Evolutionary conservation across 495 filamentous ascomycete species (phyloP).

Genomic region (Podospora fimiseda): DNA sequence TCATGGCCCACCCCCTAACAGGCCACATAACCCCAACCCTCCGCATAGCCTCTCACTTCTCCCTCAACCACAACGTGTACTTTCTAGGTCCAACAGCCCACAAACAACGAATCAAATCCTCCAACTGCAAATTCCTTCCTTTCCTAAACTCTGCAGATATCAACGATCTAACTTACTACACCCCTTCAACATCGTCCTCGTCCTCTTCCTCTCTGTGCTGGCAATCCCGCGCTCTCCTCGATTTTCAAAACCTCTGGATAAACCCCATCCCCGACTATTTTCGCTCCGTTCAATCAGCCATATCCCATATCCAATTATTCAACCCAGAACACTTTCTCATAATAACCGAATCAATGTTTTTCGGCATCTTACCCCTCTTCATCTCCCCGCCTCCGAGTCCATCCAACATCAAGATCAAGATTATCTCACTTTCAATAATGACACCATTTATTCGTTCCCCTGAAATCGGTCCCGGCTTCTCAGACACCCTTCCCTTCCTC

Average conservation of each 20-base stretch:
- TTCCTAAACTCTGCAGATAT: constrained; percentile 25
- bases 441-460: constrained; percentile 18
- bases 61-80: constrained; percentile 21
- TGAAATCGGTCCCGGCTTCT: background rate
- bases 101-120: constrained; percentile 19
- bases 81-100: constrained; percentile 29
- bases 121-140: constrained; percentile 26
- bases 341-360: constrained; percentile 25
- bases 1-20: constrained; percentile 24
- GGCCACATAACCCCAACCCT: constrained; percentile 28
- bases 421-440: constrained; percentile 19
- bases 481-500: background rate
- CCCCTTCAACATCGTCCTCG: background rate
- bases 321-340: constrained; percentile 12
- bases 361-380: constrained; percentile 21
- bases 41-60: constrained; percentile 25
- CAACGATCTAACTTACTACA: constrained; percentile 24
- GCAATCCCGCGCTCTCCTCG: constrained; percentile 17
- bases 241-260: constrained; percentile 19
- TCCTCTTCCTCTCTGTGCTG: constrained; percentile 9
- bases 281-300: constrained; percentile 16
- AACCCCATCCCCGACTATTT: constrained; percentile 22
- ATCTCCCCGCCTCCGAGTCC: background rate
- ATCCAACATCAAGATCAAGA: constrained; percentile 7
- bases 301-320: constrained; percentile 11